A percentile compares a stretch with the other conserved stretches of the same genome.
phyloP scores from a whole-genome alignment of 768 basidiomycete species.

The Filobasidium floriforme region DNA sequence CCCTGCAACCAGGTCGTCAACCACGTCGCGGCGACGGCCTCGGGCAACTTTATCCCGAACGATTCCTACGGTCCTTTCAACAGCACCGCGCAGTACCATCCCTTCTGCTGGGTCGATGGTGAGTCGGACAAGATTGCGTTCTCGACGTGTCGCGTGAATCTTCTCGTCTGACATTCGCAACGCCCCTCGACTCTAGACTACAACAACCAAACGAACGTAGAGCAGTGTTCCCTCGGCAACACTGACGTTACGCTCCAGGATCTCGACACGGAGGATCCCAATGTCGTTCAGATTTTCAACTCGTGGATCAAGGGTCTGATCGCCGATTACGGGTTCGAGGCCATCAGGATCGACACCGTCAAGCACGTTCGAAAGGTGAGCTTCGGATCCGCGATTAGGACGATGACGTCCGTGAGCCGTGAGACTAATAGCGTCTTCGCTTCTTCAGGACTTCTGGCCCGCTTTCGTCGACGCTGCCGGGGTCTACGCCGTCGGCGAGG shows the following conservation, averaged over 20 bases:
- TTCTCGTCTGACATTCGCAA: not conserved
- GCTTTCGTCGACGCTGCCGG: constrained; percentile 64
- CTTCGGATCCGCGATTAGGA: constrained; percentile 18
- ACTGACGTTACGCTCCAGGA: constrained; percentile 65
- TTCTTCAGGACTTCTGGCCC: constrained; percentile 59
- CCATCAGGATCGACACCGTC: constrained; percentile 65
- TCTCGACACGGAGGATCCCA: constrained; percentile 63
- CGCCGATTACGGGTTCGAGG: constrained; percentile 66
- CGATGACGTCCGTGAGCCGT: constrained; percentile 52
- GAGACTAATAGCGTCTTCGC: constrained; percentile 36
- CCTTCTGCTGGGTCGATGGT: constrained; percentile 59
- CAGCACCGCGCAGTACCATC: constrained; percentile 54
- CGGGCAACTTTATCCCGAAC: constrained; percentile 53
- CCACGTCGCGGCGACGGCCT: constrained; percentile 66
- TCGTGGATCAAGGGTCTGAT: constrained; percentile 65
- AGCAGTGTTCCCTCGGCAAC: constrained; percentile 80
- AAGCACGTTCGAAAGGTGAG: constrained; percentile 45
- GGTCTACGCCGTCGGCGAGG: constrained; percentile 80
- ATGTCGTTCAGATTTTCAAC: constrained; percentile 58
- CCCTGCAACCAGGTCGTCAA: constrained; percentile 64
- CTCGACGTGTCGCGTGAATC: not conserved
- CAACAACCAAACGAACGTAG: constrained; percentile 61
- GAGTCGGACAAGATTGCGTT: too few species aligned
- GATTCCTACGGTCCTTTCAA: constrained; percentile 33
- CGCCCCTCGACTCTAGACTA: constrained; percentile 50